These are phyloP conservation scores for Quercus phellos DNA, from an alignment of 331 rosid species.

Conservation along the genomic window DNA sequence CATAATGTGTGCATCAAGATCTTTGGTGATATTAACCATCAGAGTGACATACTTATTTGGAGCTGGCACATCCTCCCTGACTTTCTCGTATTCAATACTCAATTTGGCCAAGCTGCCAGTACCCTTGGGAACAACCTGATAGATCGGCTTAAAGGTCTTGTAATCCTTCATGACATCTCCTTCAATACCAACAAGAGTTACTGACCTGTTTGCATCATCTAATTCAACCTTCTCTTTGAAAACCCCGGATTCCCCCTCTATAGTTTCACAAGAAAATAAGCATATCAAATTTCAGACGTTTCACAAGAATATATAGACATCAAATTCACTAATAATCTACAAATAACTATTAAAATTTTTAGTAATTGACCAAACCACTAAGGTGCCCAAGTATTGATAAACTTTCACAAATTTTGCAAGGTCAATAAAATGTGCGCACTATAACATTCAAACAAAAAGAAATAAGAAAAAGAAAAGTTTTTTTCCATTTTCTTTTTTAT, in stretches of 20 bases:
- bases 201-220: constrained; percentile 9
- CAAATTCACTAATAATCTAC: too few species aligned
- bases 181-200: background rate
- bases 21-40: constrained; percentile 22
- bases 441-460: too few species aligned
- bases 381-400: too few species aligned
- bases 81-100: constrained; percentile 37
- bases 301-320: too few species aligned
- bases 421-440: too few species aligned
- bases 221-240: constrained; percentile 31
- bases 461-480: too few species aligned
- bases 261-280: background rate
- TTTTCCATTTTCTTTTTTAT: too few species aligned
- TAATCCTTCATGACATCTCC: constrained; percentile 36
- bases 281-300: too few species aligned
- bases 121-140: constrained; percentile 29
- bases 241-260: constrained; percentile 17
- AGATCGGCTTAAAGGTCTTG: constrained; percentile 32
- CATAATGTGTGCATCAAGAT: constrained; percentile 41
- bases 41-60: constrained; percentile 20
- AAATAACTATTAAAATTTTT: too few species aligned
- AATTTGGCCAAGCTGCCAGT: constrained; percentile 22
- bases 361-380: too few species aligned
- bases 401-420: too few species aligned
- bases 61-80: constrained; percentile 21